Evolutionary conservation across 768 basidiomycete genomes (phyloP).

Genomic region (Scleroderma bovista): DNA sequence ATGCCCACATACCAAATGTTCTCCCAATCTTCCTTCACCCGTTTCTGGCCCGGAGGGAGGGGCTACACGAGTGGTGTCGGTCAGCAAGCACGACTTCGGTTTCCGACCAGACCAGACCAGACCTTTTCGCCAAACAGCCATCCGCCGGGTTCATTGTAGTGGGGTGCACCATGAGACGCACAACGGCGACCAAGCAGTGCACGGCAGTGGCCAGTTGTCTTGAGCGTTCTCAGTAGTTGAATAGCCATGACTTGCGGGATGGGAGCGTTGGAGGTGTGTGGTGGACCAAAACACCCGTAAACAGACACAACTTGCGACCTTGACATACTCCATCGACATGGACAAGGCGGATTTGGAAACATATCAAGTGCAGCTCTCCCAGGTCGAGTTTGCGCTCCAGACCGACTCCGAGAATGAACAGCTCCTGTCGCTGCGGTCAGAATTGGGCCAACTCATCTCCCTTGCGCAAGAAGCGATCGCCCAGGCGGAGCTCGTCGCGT

Average conservation of each 20-base stretch:
- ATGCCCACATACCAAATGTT: constrained; percentile 86
- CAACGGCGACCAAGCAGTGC: constrained; percentile 40
- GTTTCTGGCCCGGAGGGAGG: constrained; percentile 71
- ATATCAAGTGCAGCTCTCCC: constrained; percentile 85
- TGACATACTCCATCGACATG: constrained; percentile 10
- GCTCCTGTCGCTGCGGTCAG: constrained; percentile 65
- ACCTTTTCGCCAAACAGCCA: constrained; percentile 90
- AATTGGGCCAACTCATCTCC: constrained; percentile 78
- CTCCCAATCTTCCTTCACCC: constrained; percentile 90
- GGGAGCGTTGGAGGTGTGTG: background rate
- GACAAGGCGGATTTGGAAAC: constrained; percentile 79
- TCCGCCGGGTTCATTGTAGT: constrained; percentile 86
- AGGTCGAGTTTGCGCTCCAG: constrained; percentile 76
- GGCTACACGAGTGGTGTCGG: constrained; percentile 49
- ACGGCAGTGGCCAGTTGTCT: background rate
- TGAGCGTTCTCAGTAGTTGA: background rate
- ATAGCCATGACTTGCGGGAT: background rate
- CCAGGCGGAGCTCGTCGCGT: constrained; percentile 58
- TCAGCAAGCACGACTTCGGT: too few species aligned
- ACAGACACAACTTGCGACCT: background rate
- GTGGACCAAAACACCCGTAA: background rate
- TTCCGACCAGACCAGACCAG: background rate
- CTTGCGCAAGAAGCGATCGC: constrained; percentile 70
- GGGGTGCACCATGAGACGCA: constrained; percentile 73
- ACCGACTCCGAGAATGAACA: constrained; percentile 71